phyloP scores from a whole-genome alignment of 2,329 filamentous ascomycete species.

The Neonectria ditissima region DNA sequence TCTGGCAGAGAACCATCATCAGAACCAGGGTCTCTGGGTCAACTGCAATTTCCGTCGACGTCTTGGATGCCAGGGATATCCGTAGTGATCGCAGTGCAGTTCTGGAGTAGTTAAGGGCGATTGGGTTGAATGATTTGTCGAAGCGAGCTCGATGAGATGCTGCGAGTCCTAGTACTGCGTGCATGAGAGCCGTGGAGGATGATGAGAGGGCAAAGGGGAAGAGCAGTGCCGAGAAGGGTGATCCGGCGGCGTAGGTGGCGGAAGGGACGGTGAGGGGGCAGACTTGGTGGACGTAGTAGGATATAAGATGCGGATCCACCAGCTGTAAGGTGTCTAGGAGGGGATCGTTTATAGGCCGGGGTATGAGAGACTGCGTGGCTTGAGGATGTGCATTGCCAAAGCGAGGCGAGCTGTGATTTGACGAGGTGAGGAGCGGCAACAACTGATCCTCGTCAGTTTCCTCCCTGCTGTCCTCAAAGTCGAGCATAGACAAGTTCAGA shows the following conservation, averaged over 20 bases:
- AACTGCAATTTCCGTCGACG: conserved; percentile 24
- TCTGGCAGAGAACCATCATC: conserved; percentile 43
- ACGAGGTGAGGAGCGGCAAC: neutral
- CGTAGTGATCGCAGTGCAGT: conserved; percentile 12
- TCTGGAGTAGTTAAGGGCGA: conserved; percentile 24
- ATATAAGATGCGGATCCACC: conserved; percentile 30
- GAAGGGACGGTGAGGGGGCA: conserved; percentile 41
- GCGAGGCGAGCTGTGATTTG: neutral
- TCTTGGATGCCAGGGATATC: conserved; percentile 7
- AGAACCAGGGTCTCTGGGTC: conserved; percentile 38
- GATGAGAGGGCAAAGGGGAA: conserved; percentile 37
- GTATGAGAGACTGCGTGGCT: neutral
- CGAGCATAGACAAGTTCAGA: conserved; percentile 4
- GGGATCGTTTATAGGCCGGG: conserved; percentile 5
- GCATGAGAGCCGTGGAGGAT: conserved; percentile 33
- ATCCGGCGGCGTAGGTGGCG: conserved; percentile 20
- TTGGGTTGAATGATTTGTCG: conserved; percentile 30
- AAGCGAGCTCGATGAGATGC: conserved; percentile 38
- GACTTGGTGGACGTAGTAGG: conserved; percentile 38
- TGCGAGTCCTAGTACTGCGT: conserved; percentile 37
- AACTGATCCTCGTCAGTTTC: neutral
- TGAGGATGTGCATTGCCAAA: neutral
- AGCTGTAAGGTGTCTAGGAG: neutral
- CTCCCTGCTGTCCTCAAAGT: conserved; percentile 4
- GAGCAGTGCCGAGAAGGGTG: conserved; percentile 37